Percentiles rank a stretch among this genome's conserved stretches.
Evolutionary conservation across 495 filamentous ascomycete genomes (phyloP).

Genomic region (Xylaria cubensis): DNA sequence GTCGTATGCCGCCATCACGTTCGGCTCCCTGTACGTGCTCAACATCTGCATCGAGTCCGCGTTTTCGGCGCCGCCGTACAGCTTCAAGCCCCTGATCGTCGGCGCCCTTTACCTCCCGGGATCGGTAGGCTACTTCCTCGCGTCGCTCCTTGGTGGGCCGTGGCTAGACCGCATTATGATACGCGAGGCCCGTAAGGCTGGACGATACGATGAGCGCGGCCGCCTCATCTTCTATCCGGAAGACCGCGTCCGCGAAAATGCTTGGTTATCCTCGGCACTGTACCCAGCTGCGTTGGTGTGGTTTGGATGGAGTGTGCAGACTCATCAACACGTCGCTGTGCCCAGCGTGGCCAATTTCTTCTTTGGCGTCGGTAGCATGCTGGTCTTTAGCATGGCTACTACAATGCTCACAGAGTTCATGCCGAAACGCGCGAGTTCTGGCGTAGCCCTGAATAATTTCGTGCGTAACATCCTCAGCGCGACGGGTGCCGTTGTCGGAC

Average conservation of each 20-base stretch:
- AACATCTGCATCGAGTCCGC: slow-evolving; percentile 84
- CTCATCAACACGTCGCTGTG: slow-evolving; percentile 52
- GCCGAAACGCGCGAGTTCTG: slow-evolving; percentile 72
- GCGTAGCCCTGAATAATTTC: slow-evolving; percentile 87
- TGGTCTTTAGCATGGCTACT: slow-evolving; percentile 79
- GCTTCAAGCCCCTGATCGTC: slow-evolving; percentile 73
- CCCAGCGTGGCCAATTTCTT: slow-evolving; percentile 80
- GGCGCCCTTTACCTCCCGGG: slow-evolving; percentile 84
- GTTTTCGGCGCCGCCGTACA: slow-evolving; percentile 77
- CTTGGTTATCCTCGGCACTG: slow-evolving; percentile 77
- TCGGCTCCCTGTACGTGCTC: slow-evolving; percentile 81
- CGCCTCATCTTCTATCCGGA: slow-evolving; percentile 78
- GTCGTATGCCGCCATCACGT: slow-evolving; percentile 82
- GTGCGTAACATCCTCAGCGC: slow-evolving; percentile 87
- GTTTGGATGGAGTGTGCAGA: slow-evolving; percentile 62
- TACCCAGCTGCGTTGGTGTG: slow-evolving; percentile 74
- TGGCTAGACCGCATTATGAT: slow-evolving; percentile 95
- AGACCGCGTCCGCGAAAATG: slow-evolving; percentile 90
- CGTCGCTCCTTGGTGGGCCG: slow-evolving; percentile 75
- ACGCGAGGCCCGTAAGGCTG: slow-evolving; percentile 74
- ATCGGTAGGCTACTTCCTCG: slow-evolving; percentile 77
- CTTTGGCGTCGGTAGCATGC: slow-evolving; percentile 88
- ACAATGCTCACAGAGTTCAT: slow-evolving; percentile 94
- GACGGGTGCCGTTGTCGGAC: slow-evolving; percentile 74
- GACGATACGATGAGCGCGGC: slow-evolving; percentile 72